Conservation (phyloP, 2,329 filamentous ascomycete species). For the Hansfordia pulvinata region DNA sequence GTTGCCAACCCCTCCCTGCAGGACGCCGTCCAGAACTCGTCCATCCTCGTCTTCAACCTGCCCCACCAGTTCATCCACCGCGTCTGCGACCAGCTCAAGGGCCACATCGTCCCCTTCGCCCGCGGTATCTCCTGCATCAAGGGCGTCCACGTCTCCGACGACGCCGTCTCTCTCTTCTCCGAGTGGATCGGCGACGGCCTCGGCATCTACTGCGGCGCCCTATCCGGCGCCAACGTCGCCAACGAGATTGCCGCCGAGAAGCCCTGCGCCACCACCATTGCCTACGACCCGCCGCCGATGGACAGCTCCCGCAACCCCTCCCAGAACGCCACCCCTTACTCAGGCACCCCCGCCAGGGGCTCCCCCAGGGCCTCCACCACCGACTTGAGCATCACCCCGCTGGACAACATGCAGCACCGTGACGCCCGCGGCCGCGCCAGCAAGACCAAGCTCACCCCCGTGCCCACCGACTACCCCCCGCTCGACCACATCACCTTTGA, state of each 20-base stretch:
- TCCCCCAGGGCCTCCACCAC: slow-evolving; percentile 30
- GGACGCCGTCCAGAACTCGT: slow-evolving; percentile 70
- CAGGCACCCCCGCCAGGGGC: slow-evolving; percentile 32
- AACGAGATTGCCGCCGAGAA: slow-evolving; percentile 90
- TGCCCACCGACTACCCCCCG: slow-evolving; percentile 73
- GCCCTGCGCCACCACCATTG: slow-evolving; percentile 93
- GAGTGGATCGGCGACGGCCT: slow-evolving; percentile 86
- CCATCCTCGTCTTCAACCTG: slow-evolving; percentile 90
- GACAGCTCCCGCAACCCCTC: slow-evolving; percentile 65
- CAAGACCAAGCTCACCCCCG: slow-evolving; percentile 56
- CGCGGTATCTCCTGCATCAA: slow-evolving; percentile 97
- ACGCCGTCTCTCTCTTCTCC: slow-evolving; percentile 79
- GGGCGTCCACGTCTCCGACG: slow-evolving; percentile 83
- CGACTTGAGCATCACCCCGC: slow-evolving; percentile 36
- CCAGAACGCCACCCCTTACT: slow-evolving; percentile 31
- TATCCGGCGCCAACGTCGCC: slow-evolving; percentile 94
- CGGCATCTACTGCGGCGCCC: slow-evolving; percentile 90
- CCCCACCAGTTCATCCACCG: slow-evolving; percentile 91
- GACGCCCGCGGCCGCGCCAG: slow-evolving; percentile 55
- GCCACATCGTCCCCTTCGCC: slow-evolving; percentile 82
- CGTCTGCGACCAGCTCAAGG: slow-evolving; percentile 71
- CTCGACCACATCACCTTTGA: slow-evolving; percentile 76
- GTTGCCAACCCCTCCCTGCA: slow-evolving; percentile 70
- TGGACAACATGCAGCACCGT: slow-evolving; percentile 46
- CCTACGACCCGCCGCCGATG: slow-evolving; percentile 83